Evolutionary conservation across 768 basidiomycete species (phyloP), one percentile per base, ranked within the genome.

Genomic region (Suillus plorans): DNA sequence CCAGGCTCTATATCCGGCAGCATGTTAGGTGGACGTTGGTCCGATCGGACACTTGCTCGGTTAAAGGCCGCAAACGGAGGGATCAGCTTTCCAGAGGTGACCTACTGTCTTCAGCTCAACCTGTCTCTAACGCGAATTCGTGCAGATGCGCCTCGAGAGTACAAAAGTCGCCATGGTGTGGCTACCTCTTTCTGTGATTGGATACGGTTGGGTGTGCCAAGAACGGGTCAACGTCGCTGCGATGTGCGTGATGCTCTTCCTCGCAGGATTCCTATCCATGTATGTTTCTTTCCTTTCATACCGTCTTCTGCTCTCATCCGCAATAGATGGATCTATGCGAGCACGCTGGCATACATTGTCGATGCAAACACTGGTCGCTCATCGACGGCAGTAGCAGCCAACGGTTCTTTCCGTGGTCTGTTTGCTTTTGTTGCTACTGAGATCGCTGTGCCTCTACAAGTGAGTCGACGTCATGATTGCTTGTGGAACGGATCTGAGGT

Each of bases 321-420:
- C 49, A 57, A 2, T 66, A 86, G 84, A 64, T 81, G 81, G 75
- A 84, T 86, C 60, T 90, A 88, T 71, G 79, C 85, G 2, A 87
- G 85, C 45, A 87, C 89, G 1, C 80, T 97, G 25, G 90, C 93
- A 0, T 95, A 94, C 71, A 84, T 95, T 52, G 92, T 95, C 20
- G 94, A 97, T 69, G 86, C 92, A 8, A 96, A 96, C 71, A 78
- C 80, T 6, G 95, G 95, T 8, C 84, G 90, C 9, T 92, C 91
- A 1, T 89, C 92, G 1, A 86, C 86, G 3, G 92, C 91, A 0
- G 85, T 87, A 13, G 92, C 94, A 0, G 76, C 81, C 45, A 96
- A 96, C 71, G 91, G 89, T 61, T 83, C 83, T 41, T 91, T 89
- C 71, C 84, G 94, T 50, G 93, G 94, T 0, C 47, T 82, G 2